Base-by-base conservation (phyloP, 1,284 basidiomycete genomes). In the Inonotus obliquus region DNA sequence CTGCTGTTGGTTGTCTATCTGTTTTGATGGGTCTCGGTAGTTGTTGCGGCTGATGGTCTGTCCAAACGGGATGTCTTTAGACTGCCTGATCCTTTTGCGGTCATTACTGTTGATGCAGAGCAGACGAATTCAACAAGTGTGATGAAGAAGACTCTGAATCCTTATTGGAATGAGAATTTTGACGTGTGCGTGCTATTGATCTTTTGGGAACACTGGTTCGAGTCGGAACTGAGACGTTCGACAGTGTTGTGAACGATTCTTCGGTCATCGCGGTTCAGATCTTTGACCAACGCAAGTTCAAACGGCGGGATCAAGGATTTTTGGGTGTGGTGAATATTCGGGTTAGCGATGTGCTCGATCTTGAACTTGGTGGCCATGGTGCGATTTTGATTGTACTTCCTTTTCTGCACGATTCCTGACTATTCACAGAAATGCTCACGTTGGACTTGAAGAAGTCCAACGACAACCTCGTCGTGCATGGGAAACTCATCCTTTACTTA, bases 221-320 rank as follows among this genome's bases (percentile, higher is more conserved):
- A 61, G 59, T 65, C 52, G 67, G 57, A 62, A 39, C 55, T 61
- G 59, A n/a, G 9, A 5, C 29, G 41, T 48, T 57, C 59, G 61
- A 52, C 68, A 94, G 91, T 68, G 87, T 83, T 54, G 94, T 96
- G 71, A 92, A 89, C 73, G 94, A 96, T 70, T 90, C 91, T 2
- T 96, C 93, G 27, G 87, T 96, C 53, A 82, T 98, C 48, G 91
- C 92, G 3, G 92, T 98, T 2, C 95, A 98, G 75, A 94, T 97
- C 70, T 97, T 97, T 69, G 95, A 98, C 75, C 95, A 97, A 77
- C 89, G 93, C 74, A 97, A 96, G 77, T 97, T 97, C 79, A 97
- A 96, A 79, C 83, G 92, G 75, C 88, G 88, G 74, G 94, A 97
- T 74, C 94, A 97, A 72, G 94, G 94, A 4, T 97, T 97, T 75